These are phyloP conservation scores for Prosopis cineraria DNA, from an alignment of 306 rosid genomes.

Conservation along the genomic window DNA sequence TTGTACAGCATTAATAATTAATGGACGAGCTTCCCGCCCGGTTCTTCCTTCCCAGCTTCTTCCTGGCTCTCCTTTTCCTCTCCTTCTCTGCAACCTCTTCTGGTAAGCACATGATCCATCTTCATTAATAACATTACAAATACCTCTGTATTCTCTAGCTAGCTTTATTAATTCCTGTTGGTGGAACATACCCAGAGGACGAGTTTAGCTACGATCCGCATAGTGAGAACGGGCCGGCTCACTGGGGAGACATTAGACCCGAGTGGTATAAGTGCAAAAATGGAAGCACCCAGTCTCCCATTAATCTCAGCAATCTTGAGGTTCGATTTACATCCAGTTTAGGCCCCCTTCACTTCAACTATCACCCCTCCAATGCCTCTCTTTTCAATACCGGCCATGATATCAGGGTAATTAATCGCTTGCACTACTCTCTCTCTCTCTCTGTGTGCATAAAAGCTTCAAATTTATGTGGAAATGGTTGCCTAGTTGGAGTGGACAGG, in stretches of 20 bases:
- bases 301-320: constrained; percentile 36
- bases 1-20: too few species aligned
- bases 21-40: background rate
- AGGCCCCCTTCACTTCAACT: constrained; percentile 32
- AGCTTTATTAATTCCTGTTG: background rate
- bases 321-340: constrained; percentile 41
- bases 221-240: constrained; percentile 45
- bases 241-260: constrained; percentile 48
- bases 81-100: constrained; percentile 22
- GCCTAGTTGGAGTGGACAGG: constrained; percentile 44
- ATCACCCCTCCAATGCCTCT: constrained; percentile 50
- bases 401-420: constrained; percentile 39
- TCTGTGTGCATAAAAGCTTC: too few species aligned
- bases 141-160: background rate
- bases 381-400: constrained; percentile 60
- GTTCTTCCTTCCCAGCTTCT: constrained; percentile 28
- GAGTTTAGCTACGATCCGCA: constrained; percentile 42
- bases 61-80: constrained; percentile 24
- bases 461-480: background rate
- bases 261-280: constrained; percentile 50
- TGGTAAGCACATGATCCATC: constrained; percentile 29
- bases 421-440: background rate
- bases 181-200: background rate
- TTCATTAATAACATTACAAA: too few species aligned
- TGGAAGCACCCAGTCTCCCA: constrained; percentile 61